These are phyloP conservation scores for Rubroboletus pulcherrimus DNA, from an alignment of 768 basidiomycete species.

Conservation along the genomic window DNA sequence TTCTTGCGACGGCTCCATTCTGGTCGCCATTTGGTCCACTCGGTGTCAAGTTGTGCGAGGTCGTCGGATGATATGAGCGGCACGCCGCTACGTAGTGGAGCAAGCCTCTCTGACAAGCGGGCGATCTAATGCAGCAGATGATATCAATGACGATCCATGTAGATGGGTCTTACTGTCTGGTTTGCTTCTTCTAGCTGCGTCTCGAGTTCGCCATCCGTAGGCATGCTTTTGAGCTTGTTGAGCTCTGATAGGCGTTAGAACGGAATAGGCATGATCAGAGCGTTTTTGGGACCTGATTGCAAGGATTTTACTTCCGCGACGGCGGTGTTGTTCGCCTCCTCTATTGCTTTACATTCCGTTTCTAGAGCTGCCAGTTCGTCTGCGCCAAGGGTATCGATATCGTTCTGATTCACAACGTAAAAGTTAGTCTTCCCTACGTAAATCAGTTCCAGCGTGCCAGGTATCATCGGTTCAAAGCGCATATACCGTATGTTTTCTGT, in stretches of 20 bases:
- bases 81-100: slow-evolving; percentile 60
- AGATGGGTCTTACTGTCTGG: slow-evolving; percentile 43
- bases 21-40: slow-evolving; percentile 76
- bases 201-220: slow-evolving; percentile 67
- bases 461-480: background rate
- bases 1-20: slow-evolving; percentile 80
- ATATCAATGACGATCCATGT: slow-evolving; percentile 11
- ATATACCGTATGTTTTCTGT: slow-evolving; percentile 77
- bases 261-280: background rate
- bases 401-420: slow-evolving; percentile 81
- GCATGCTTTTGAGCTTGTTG: slow-evolving; percentile 54
- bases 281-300: slow-evolving; percentile 21
- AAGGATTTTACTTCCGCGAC: slow-evolving; percentile 48
- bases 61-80: slow-evolving; percentile 70
- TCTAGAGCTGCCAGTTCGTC: slow-evolving; percentile 62
- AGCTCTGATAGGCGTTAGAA: slow-evolving; percentile 49
- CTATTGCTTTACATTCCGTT: slow-evolving; percentile 49
- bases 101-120: slow-evolving; percentile 47
- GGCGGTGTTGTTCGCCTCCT: slow-evolving; percentile 57
- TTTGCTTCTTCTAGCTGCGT: slow-evolving; percentile 48
- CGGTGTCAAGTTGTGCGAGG: slow-evolving; percentile 59
- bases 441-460: background rate
- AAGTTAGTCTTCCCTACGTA: slow-evolving; percentile 74
- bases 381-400: slow-evolving; percentile 59
- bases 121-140: slow-evolving; percentile 39